Conservation (phyloP, 75 land plant species). For the Pinus albicaulis region DNA sequence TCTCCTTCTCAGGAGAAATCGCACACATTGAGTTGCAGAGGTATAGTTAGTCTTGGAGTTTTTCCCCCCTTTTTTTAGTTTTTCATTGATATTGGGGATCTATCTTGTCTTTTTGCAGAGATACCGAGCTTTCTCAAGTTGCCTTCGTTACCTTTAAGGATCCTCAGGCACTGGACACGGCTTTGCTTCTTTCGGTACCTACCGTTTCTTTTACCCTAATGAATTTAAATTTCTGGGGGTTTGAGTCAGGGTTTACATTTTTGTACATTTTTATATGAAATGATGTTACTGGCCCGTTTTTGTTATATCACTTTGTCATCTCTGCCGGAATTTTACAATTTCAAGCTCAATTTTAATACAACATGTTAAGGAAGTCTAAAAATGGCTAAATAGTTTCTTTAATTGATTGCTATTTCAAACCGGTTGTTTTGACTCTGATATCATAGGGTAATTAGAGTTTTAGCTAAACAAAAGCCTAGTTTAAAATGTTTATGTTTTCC, state of each 20-base stretch:
- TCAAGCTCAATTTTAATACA: background rate
- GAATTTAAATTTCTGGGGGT: no score
- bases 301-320: background rate
- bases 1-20: constrained; percentile 96
- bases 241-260: no score
- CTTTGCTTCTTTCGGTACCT: constrained; percentile 77
- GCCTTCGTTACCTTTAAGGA: constrained; percentile 93
- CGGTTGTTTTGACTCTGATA: no score
- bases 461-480: no score
- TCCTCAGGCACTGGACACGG: constrained; percentile 87
- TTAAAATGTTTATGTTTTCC: no score
- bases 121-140: constrained; percentile 43
- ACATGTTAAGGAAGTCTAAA: background rate
- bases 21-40: constrained; percentile 66
- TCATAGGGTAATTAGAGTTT: no score
- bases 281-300: background rate
- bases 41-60: constrained; percentile 1
- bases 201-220: no score
- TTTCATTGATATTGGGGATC: background rate
- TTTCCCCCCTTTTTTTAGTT: background rate
- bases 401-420: no score
- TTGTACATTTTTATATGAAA: no score
- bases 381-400: no score
- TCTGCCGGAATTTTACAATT: background rate
- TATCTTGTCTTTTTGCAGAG: constrained; percentile 28